Base-by-base conservation (phyloP, 2,329 filamentous ascomycete species). In the Epichloe brachyelytri region DNA sequence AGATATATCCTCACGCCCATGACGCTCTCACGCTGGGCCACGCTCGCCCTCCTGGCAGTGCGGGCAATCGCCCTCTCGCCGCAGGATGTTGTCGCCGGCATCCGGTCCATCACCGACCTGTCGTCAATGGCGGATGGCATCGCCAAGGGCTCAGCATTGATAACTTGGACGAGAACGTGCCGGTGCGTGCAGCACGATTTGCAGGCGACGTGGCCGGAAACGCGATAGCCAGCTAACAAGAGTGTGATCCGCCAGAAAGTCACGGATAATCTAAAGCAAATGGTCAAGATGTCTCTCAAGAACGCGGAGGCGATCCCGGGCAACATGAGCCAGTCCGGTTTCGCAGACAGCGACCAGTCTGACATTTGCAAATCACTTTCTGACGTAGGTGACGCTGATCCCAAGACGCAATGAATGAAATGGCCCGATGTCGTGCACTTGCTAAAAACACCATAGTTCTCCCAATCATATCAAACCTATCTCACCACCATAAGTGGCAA, bases 401-500 rank as follows among this genome's bases (percentile, higher is more conserved):
- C 26, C 26, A 10, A 26, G 22, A 7, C 14, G 6, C 20, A 36
- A 22, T 12, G 15, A 3, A 8, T 26, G 22, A 26, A 30, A 3
- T 1, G 41, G 3, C 41, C 40, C 8, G 40, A 14, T 43, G 22
- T 14, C 6, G 30, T 17, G 15, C 30, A n/a, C 17, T 36, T 26
- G 30, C 43, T 22, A 46, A 34, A 30, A 10, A 7, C 0, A 14
- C 22, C 43, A 43, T 39, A 58, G 50, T 55, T 60, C n/a, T 40
- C 53, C 37, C 5, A 46, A 12, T 43, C 53, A 36, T 54, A 60
- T 36, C 39, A 53, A 15, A 30, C 48, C 7, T 50, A 30, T 61
- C 34, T 52, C 58, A 48, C 53, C 10, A 48, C 50, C 17, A 33
- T 59, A 33, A 51, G 58, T 19, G 53, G 51, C 20, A 50, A 52